Percentiles rank a stretch among this genome's conserved stretches.
Evolutionary conservation across 2,329 filamentous ascomycete species (phyloP).

Genomic region (Didymella keratinophila): DNA sequence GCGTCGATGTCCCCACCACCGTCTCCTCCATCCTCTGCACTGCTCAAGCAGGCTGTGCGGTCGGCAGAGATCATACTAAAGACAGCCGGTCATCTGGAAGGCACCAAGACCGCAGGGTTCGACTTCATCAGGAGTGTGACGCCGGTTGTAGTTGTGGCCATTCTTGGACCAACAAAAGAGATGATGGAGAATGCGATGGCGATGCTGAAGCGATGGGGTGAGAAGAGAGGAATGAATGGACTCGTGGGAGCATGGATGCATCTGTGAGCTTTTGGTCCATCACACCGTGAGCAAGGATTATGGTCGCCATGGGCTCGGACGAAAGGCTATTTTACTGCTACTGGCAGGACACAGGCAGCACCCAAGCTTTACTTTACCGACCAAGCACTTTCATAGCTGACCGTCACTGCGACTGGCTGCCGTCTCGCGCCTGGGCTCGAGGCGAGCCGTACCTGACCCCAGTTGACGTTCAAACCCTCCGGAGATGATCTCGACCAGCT

Average conservation of each 20-base stretch:
- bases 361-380: not conserved
- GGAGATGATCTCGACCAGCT: not conserved
- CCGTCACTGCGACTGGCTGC: not conserved
- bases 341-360: not conserved
- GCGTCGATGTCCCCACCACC: not conserved
- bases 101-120: constrained; percentile 34
- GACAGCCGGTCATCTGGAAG: constrained; percentile 26
- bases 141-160: constrained; percentile 35
- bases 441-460: not conserved
- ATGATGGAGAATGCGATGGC: constrained; percentile 24
- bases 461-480: not conserved
- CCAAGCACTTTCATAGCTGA: not conserved
- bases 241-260: constrained; percentile 20
- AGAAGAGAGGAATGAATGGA: constrained; percentile 19
- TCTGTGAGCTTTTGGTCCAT: constrained; percentile 3
- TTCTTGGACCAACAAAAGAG: constrained; percentile 28
- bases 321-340: not conserved
- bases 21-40: not conserved
- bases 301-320: not conserved
- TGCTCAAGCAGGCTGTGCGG: constrained; percentile 3
- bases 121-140: constrained; percentile 38
- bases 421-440: not conserved
- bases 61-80: constrained; percentile 10
- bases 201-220: constrained; percentile 39
- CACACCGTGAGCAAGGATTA: not conserved